These are phyloP conservation scores for Wickerhamiella siamensis DNA, from an alignment of 805 yeast genomes.

Conservation along the genomic window DNA sequence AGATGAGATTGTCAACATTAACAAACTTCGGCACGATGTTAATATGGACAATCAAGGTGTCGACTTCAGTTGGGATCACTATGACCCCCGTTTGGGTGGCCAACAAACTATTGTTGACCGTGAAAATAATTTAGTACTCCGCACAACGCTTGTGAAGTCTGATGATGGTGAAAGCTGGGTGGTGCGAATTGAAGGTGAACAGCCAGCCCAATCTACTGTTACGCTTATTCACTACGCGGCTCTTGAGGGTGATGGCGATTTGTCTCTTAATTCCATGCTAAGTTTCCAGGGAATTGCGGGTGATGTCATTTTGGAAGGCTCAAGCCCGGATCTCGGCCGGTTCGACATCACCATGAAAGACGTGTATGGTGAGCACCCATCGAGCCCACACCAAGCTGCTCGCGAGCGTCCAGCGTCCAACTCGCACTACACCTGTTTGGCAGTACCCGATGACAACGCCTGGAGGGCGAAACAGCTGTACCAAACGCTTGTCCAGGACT, in stretches of 20 bases:
- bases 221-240: conserved; percentile 70
- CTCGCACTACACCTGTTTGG: conserved; percentile 53
- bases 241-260: conserved; percentile 43
- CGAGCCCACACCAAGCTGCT: conserved; percentile 37
- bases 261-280: conserved; percentile 18
- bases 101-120: conserved; percentile 56
- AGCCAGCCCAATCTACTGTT: conserved; percentile 32
- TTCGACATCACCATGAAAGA: conserved; percentile 50
- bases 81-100: conserved; percentile 84
- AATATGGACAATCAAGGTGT: conserved; percentile 57
- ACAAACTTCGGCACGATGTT: conserved; percentile 54
- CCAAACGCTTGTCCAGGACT: conserved; percentile 53
- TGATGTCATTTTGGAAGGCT: conserved; percentile 34
- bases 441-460: conserved; percentile 52
- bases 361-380: conserved; percentile 30
- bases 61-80: conserved; percentile 72
- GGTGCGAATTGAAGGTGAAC: conserved; percentile 49
- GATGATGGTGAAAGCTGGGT: conserved; percentile 68
- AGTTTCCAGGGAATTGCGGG: conserved; percentile 22
- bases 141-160: conserved; percentile 63
- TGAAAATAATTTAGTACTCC: conserved; percentile 45
- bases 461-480: conserved; percentile 76
- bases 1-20: conserved; percentile 39
- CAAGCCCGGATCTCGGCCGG: conserved; percentile 48
- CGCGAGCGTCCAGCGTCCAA: conserved; percentile 21